Percentiles rank a stretch among this genome's conserved stretches.
Evolutionary conservation across 345 rosid genomes (phyloP).

Genomic region (Citrus medica): DNA sequence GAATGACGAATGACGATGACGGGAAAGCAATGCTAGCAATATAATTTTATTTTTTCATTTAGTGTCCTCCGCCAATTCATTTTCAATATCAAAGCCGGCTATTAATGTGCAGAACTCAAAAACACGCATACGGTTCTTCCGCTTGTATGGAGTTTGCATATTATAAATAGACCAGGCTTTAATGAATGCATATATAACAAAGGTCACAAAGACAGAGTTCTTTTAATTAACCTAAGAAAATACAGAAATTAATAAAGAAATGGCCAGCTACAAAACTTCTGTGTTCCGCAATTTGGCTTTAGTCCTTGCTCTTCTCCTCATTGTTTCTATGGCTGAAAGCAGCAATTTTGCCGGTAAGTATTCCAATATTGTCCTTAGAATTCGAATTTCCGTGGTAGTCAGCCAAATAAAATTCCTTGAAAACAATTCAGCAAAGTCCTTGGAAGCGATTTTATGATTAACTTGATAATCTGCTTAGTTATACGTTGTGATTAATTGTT

Average conservation of each 20-base stretch:
- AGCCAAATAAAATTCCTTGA: no score
- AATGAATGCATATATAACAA: neutral
- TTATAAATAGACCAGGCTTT: neutral
- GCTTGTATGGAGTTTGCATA: neutral
- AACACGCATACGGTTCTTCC: neutral
- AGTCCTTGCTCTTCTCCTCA: constrained; percentile 15
- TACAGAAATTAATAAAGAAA: neutral
- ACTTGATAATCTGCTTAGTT: no score
- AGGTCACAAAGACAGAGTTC: neutral
- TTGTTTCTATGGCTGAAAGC: constrained; percentile 12
- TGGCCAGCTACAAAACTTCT: constrained; percentile 16
- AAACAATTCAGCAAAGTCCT: no score
- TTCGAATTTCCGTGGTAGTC: no score
- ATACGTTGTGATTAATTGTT: no score
- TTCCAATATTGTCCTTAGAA: neutral
- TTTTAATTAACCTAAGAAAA: neutral
- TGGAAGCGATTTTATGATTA: no score
- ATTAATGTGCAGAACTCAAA: neutral
- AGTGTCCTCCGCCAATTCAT: neutral
- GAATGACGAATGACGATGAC: neutral
- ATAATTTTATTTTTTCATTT: neutral
- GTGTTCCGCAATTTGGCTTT: constrained; percentile 1
- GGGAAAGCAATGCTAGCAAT: neutral
- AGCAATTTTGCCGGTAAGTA: neutral
- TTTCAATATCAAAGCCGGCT: neutral